Evolutionary conservation across 352 stramenopile genomes (phyloP).

Genomic region (Phytophthora citricola): DNA sequence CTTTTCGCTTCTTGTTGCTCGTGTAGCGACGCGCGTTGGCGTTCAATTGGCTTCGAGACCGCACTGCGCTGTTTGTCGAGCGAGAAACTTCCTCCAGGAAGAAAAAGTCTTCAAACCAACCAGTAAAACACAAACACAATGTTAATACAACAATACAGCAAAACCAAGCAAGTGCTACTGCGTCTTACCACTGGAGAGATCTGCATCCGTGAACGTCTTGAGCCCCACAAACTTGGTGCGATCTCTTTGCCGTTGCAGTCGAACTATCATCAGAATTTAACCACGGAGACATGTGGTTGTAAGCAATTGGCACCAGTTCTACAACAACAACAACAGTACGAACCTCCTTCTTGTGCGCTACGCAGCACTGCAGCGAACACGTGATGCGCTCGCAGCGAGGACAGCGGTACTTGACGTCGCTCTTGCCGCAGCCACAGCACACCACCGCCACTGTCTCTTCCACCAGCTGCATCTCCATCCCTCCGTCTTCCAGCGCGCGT

Average conservation of each 20-base stretch:
- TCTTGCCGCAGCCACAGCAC: slow-evolving; percentile 59
- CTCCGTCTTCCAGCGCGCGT: slow-evolving; percentile 36
- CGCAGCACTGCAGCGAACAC: slow-evolving; percentile 80
- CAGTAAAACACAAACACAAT: not conserved
- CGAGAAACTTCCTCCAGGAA: slow-evolving; percentile 77
- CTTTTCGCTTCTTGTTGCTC: slow-evolving; percentile 46
- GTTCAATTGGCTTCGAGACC: slow-evolving; percentile 52
- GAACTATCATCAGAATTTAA: slow-evolving; percentile 44
- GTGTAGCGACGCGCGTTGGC: slow-evolving; percentile 38
- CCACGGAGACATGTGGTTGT: not conserved
- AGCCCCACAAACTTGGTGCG: slow-evolving; percentile 80
- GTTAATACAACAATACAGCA: slow-evolving; percentile 2
- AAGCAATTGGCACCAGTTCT: slow-evolving; percentile 3
- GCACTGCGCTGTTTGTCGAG: slow-evolving; percentile 55
- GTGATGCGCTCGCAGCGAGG: slow-evolving; percentile 85
- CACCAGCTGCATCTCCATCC: slow-evolving; percentile 9
- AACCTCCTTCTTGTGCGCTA: slow-evolving; percentile 84
- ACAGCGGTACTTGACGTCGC: slow-evolving; percentile 86
- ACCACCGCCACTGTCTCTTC: slow-evolving; percentile 6
- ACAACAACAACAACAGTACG: not conserved
- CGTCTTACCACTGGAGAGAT: slow-evolving; percentile 72
- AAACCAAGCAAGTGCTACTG: not conserved
- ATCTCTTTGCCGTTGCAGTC: slow-evolving; percentile 84
- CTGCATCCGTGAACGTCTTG: slow-evolving; percentile 78
- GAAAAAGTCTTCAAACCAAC: slow-evolving; percentile 62